Base-by-base conservation (phyloP, 352 stramenopile genomes). In the Pythium insidiosum region DNA sequence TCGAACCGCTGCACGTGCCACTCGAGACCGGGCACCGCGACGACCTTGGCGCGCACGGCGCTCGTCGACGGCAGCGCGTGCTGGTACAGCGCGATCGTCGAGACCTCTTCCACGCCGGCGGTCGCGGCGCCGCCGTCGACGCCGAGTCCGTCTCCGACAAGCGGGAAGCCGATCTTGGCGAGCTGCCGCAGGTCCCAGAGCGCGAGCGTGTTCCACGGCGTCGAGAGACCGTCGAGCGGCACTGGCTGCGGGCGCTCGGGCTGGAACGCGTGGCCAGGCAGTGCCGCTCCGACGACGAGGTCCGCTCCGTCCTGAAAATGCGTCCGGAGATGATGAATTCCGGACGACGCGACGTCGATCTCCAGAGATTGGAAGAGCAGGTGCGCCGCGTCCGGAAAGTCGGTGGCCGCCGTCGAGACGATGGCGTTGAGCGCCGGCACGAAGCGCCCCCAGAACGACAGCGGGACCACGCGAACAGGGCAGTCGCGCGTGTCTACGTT, bases 121-220 rank as follows among this genome's bases (percentile, higher is more conserved):
- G 61, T 58, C 11, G 65, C 63, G 2, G 24, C 51, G 13, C 70
- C 67, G n/a, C n/a, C n/a, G n/a, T n/a, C n/a, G 11, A 71, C 48
- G 36, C 81, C 61, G 6, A 97, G 56, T 5, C 88, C 88, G 22
- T 97, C 89, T 2, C 75, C 87, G 29, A 97, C 70, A 7, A 96
- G 58, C 5, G 82, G 68, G 59, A 97, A 97, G 18, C 92, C 91
- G 12, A 95, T 78, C 19, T 96, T 77, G 12, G 82, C 77, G 29
- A 98, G 68, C 51, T 91, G 88, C 20, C 50, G 16, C 11, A 98
- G 45, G 50, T 97, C 85, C 95, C 95, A 98, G 3, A 98, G 55
- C 21, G 92, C 93, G 1, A 97, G 70, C 22, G 95, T 98, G 66
- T 98, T 98, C 95, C 95, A 98, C 7, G 95, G 94, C 47, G 73